Evolutionary conservation across 495 filamentous ascomycete genomes (phyloP), one percentile per base, ranked within the genome.

Genomic region (Lichenothelia convexa): DNA sequence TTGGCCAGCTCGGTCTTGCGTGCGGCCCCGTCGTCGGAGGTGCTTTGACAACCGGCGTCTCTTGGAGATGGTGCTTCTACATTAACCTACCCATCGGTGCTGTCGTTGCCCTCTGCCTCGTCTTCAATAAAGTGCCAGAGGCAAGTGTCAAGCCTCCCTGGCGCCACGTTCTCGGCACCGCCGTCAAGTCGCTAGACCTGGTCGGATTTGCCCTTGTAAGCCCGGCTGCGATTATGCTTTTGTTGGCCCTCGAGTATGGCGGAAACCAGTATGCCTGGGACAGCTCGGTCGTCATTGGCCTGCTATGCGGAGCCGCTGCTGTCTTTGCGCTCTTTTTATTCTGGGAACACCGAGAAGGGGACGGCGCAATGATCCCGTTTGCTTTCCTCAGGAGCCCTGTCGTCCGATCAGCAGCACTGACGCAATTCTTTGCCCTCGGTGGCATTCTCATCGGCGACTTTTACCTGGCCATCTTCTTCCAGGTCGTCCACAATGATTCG

Each of bases 241-340:
- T 73, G 0, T 43, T 72, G 6, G 68, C 61, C 1, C 48, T 73
- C 11, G 61, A 73, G 44, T 71, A 59, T 40, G 70, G 65, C 13
- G 70, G 68, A 4, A 58, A 55, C 8, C 44, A 50, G 13, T 63
- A 63, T 42, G 39, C 57, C 0, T 73, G 70, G 70, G 55, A 51
- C 18, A 60, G 53, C 4, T 38, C 62, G 1, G 13, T 27, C 12
- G 41, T 46, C 13, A 47, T 44, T 34, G 46, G 44, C 1, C 38
- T 48, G 12, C 18, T 45, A 13, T 8, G 17, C 19, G 45, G 42
- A 4, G 42, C 33, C 16, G 45, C 20, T 22, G 42, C 22, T 6
- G 11, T 26, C 12, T 45, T 48, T 27, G 27, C 18, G 5, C 17
- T 30, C 3, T 48, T 48, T 33, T 15, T 45, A 4, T 3, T 42